Percentiles rank a stretch among this genome's conserved stretches.
Evolutionary conservation across 352 stramenopile genomes (phyloP).

Genomic region (Phytophthora capsici): DNA sequence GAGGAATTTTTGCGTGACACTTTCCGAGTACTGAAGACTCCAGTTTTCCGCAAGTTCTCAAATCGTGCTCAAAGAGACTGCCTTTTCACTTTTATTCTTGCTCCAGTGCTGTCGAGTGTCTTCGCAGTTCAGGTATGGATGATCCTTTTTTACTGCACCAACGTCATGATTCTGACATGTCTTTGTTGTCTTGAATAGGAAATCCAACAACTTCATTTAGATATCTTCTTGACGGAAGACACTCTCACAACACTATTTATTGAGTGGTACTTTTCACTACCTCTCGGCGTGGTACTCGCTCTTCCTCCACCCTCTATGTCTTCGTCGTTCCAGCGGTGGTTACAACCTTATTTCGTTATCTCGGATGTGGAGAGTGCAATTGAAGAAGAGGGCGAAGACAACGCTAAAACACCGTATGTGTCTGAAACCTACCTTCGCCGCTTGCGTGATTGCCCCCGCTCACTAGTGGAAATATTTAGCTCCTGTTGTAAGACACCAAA

Average conservation of each 20-base stretch:
- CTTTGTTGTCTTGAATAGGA: slow-evolving; percentile 44
- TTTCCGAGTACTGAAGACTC: slow-evolving; percentile 51
- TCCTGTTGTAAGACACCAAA: slow-evolving; percentile 66
- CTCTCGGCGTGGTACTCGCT: slow-evolving; percentile 59
- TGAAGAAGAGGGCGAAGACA: slow-evolving; percentile 39
- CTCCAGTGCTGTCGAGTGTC: slow-evolving; percentile 77
- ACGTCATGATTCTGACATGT: slow-evolving; percentile 7
- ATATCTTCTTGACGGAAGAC: slow-evolving; percentile 61
- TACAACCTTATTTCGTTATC: slow-evolving; percentile 64
- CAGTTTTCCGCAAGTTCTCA: slow-evolving; percentile 58
- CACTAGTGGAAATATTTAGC: slow-evolving; percentile 58
- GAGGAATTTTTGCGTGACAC: slow-evolving; percentile 64
- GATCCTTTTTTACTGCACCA: not conserved
- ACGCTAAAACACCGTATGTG: slow-evolving; percentile 28
- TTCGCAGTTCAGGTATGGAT: slow-evolving; percentile 77
- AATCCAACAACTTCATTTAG: slow-evolving; percentile 63
- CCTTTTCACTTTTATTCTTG: slow-evolving; percentile 71
- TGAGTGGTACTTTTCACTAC: slow-evolving; percentile 86
- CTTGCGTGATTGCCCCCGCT: slow-evolving; percentile 44
- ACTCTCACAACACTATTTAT: slow-evolving; percentile 70
- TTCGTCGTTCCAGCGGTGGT: slow-evolving; percentile 81
- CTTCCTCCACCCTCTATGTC: slow-evolving; percentile 69
- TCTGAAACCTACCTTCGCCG: slow-evolving; percentile 40
- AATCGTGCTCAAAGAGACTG: slow-evolving; percentile 41
- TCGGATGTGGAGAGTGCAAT: slow-evolving; percentile 42